These are phyloP conservation scores for Blakeslea trispora DNA, from an alignment of 371 early-diverging fungal species.

Conservation along the genomic window DNA sequence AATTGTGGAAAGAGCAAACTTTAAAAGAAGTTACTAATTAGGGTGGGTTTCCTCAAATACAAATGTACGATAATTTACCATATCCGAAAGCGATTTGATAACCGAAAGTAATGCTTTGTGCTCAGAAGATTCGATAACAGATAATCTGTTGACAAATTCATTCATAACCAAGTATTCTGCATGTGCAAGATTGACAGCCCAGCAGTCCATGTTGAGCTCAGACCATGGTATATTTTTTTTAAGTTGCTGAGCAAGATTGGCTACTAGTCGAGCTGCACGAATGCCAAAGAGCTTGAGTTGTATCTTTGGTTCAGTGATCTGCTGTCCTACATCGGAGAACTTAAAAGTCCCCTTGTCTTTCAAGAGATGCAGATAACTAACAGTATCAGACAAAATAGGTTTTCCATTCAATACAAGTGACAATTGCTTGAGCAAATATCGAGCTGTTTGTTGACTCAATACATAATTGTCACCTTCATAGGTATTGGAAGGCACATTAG, in stretches of 20 bases:
- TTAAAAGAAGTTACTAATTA: conserved; percentile 1
- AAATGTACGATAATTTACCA: no score
- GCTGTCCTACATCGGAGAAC: conserved; percentile 16
- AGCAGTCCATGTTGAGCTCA: conserved; percentile 60
- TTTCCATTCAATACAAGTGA: conserved; percentile 26
- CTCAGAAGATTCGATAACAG: conserved; percentile 12
- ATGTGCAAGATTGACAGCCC: conserved; percentile 50
- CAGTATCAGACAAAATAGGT: conserved; percentile 24
- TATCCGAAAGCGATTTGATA: conserved; percentile 29
- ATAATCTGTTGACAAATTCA: conserved; percentile 15
- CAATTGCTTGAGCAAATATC: conserved; percentile 67
- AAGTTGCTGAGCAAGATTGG: conserved; percentile 44
- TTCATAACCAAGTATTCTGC: conserved; percentile 41
- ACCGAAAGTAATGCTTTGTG: conserved; percentile 22
- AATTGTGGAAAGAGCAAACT: conserved; percentile 41
- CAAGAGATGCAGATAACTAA: conserved; percentile 43
- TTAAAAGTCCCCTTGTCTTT: conserved; percentile 27
- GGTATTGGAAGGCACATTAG: conserved; percentile 62
- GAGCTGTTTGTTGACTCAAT: conserved; percentile 67
- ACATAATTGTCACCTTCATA: conserved; percentile 75
- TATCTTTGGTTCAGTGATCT: conserved; percentile 43
- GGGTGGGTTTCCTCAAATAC: no score
- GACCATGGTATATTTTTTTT: conserved; percentile 47
- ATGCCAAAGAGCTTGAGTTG: conserved; percentile 62
- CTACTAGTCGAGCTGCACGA: conserved; percentile 60